These are phyloP conservation scores for Chytridium lagenaria DNA, from an alignment of 371 early-diverging fungal species.

Conservation along the genomic window DNA sequence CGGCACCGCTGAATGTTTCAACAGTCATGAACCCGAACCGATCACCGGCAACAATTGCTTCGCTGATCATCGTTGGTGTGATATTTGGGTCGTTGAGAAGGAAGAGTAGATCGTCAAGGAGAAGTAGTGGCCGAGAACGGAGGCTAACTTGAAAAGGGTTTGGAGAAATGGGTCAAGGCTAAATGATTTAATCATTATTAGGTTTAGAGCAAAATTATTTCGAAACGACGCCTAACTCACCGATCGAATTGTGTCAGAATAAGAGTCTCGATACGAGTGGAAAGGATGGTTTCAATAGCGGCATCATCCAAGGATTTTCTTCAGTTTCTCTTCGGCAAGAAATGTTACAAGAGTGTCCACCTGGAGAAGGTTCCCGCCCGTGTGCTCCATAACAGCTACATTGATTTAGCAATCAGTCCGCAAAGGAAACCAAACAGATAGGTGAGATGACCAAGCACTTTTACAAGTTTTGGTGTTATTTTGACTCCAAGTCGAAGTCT, in stretches of 20 bases:
- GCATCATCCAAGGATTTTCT: neutral
- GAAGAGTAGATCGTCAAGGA: neutral
- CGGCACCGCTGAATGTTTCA: neutral
- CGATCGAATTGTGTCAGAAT: neutral
- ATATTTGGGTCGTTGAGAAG: neutral
- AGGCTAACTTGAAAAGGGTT: constrained; percentile 2
- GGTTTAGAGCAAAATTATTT: neutral
- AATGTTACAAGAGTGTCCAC: constrained; percentile 6
- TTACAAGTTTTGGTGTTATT: neutral
- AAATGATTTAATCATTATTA: constrained; percentile 2
- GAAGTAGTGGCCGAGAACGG: constrained; percentile 18
- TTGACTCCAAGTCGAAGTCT: neutral
- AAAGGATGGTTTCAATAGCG: neutral
- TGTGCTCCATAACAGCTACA: neutral
- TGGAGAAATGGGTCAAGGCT: constrained; percentile 16
- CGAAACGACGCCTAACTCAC: neutral
- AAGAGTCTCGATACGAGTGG: neutral
- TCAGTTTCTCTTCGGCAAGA: neutral
- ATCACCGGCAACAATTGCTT: neutral
- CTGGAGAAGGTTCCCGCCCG: constrained; percentile 6
- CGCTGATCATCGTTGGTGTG: neutral
- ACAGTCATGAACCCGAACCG: constrained; percentile 11
- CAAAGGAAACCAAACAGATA: too few relatives aligned
- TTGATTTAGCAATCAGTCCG: neutral
- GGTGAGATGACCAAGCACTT: too few relatives aligned